A percentile compares a stretch with the other conserved stretches of the same genome.
These are phyloP conservation scores for Solanum okadae DNA, from an alignment of 257 asterid species.

Conservation along the genomic window DNA sequence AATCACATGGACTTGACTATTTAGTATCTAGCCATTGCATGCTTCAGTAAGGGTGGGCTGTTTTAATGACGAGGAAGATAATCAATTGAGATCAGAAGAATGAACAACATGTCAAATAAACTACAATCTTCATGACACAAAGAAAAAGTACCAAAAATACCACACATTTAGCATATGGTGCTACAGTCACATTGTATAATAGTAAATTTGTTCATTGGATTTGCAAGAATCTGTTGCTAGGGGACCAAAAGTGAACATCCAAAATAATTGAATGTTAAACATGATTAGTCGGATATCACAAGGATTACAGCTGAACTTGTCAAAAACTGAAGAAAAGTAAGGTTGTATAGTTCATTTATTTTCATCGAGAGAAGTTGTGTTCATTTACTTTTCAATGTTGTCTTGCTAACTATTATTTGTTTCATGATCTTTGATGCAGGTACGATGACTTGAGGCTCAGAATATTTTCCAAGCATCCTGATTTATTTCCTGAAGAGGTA, in stretches of 20 bases:
- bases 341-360: not conserved
- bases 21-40: not conserved
- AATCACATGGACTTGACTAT: not conserved
- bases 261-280: not conserved
- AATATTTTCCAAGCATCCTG: conserved; percentile 75
- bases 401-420: conserved; percentile 5
- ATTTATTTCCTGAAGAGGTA: conserved; percentile 88
- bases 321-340: not conserved
- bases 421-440: conserved; percentile 36
- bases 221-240: not conserved
- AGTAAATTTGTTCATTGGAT: not conserved
- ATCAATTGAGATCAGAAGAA: not conserved
- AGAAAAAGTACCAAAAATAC: not conserved
- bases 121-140: not conserved
- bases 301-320: not conserved
- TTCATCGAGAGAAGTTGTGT: not conserved
- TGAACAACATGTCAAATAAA: not conserved
- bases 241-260: not conserved
- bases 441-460: conserved; percentile 63
- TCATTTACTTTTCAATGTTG: not conserved
- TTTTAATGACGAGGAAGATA: not conserved
- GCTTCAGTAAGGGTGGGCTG: not conserved
- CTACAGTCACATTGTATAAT: not conserved
- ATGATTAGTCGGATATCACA: not conserved
- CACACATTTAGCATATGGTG: not conserved